Evolutionary conservation across 2,329 filamentous ascomycete genomes (phyloP).

Genomic region (Hymenoscyphus occultus): DNA sequence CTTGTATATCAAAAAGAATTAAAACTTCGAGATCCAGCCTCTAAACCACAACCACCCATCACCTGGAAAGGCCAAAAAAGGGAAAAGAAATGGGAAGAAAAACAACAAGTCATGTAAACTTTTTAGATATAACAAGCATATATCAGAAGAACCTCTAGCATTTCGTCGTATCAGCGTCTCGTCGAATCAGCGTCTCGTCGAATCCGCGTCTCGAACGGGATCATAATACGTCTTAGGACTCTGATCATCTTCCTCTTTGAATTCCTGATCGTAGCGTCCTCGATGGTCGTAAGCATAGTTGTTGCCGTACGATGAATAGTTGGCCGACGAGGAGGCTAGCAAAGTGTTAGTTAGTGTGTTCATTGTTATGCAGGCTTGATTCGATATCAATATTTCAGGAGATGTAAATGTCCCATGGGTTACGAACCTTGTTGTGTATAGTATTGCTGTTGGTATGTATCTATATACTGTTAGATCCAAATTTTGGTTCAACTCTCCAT

Average conservation of each 20-base stretch:
- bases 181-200: neutral
- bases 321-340: neutral
- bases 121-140: neutral
- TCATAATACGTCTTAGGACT: conserved; percentile 13
- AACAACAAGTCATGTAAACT: too few relatives aligned
- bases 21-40: neutral
- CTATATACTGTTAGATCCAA: neutral
- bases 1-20: too few relatives aligned
- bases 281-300: neutral
- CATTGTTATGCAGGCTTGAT: neutral
- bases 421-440: conserved; percentile 7
- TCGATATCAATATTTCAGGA: neutral
- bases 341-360: neutral
- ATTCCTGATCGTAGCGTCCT: neutral
- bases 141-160: too few relatives aligned
- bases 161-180: too few relatives aligned
- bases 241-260: neutral
- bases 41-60: too few relatives aligned
- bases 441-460: conserved; percentile 5
- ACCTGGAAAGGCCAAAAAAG: too few relatives aligned
- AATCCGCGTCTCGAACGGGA: conserved; percentile 12
- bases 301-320: neutral
- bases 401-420: neutral
- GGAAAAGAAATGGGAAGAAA: too few relatives aligned
- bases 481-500: neutral